Evolutionary conservation across 164 flowering plant species (phyloP).

Genomic region (Vitis labrusca): DNA sequence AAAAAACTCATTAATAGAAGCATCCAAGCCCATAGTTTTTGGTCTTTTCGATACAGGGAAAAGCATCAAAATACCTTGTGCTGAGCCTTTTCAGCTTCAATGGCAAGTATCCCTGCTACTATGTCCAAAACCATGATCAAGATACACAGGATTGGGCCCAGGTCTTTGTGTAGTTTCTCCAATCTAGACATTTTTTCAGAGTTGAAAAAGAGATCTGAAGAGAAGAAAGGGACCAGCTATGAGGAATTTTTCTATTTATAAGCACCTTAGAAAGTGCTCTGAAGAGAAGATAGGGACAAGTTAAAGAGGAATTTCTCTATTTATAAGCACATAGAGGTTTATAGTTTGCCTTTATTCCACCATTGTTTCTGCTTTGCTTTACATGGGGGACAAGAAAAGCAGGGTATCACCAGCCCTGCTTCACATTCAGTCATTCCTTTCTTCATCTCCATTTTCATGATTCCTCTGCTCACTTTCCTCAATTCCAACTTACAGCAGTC

Average conservation of each 20-base stretch:
- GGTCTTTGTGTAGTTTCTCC: slow-evolving; percentile 10
- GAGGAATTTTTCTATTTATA: too few relatives aligned
- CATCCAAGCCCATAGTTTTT: neutral
- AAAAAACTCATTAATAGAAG: too few relatives aligned
- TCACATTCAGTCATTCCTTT: too few relatives aligned
- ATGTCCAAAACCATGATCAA: slow-evolving; percentile 62
- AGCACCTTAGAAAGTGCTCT: slow-evolving; percentile 3
- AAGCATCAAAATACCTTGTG: slow-evolving; percentile 55
- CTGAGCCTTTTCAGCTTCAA: slow-evolving; percentile 79
- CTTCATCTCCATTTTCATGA: too few relatives aligned
- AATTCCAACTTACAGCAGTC: too few relatives aligned
- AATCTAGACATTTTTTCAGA: slow-evolving; percentile 27
- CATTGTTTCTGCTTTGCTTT: slow-evolving; percentile 14
- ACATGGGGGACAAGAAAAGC: slow-evolving; percentile 62
- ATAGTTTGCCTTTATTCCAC: slow-evolving; percentile 30
- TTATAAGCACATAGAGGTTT: neutral
- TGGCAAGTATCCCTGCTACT: slow-evolving; percentile 81
- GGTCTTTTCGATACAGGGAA: too few relatives aligned
- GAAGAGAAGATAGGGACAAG: neutral
- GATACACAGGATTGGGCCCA: slow-evolving; percentile 47
- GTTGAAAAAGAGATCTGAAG: neutral
- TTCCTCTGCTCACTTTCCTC: too few relatives aligned
- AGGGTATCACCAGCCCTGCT: too few relatives aligned
- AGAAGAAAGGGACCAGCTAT: neutral
- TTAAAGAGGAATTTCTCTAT: too few relatives aligned